These are phyloP conservation scores for Rhodotorula sp. DNA, from an alignment of 1,284 basidiomycete genomes.

Conservation along the genomic window DNA sequence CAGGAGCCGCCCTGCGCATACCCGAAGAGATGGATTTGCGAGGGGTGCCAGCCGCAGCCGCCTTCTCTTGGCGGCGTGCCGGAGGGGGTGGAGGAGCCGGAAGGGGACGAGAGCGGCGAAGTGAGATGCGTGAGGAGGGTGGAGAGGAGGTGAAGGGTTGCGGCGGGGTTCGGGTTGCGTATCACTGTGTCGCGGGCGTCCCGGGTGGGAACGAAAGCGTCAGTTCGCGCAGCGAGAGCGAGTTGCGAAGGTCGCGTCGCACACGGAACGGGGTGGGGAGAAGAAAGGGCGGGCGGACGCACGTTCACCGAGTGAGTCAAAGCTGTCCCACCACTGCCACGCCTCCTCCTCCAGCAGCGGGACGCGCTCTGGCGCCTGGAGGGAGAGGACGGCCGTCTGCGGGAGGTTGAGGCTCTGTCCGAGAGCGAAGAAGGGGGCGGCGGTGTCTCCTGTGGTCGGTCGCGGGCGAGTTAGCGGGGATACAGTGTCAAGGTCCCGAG, in stretches of 20 bases:
- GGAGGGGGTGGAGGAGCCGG: background rate
- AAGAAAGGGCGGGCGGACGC: conserved; percentile 6
- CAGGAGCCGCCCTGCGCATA: conserved; percentile 52
- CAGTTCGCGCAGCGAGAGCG: background rate
- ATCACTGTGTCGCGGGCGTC: conserved; percentile 29
- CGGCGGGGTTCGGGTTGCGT: conserved; percentile 46
- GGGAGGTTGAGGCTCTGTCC: conserved; percentile 50
- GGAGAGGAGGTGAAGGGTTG: conserved; percentile 40
- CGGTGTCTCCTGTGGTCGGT: conserved; percentile 47
- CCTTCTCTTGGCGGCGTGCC: background rate
- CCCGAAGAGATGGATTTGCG: conserved; percentile 51
- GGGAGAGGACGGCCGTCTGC: conserved; percentile 50
- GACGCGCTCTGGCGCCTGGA: conserved; percentile 49
- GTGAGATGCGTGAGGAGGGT: conserved; percentile 45
- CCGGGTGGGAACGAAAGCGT: background rate
- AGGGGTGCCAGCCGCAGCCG: conserved; percentile 45
- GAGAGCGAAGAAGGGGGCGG: conserved; percentile 47
- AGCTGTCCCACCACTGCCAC: conserved; percentile 52
- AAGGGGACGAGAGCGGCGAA: background rate
- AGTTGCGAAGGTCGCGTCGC: background rate
- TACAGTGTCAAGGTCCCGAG: background rate
- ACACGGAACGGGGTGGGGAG: background rate
- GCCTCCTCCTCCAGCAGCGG: conserved; percentile 51
- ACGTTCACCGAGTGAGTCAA: conserved; percentile 50
- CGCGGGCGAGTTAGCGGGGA: background rate